Base-by-base conservation (phyloP, 176 grass and related monocot genomes). In the Bothriochloa decipiens region DNA sequence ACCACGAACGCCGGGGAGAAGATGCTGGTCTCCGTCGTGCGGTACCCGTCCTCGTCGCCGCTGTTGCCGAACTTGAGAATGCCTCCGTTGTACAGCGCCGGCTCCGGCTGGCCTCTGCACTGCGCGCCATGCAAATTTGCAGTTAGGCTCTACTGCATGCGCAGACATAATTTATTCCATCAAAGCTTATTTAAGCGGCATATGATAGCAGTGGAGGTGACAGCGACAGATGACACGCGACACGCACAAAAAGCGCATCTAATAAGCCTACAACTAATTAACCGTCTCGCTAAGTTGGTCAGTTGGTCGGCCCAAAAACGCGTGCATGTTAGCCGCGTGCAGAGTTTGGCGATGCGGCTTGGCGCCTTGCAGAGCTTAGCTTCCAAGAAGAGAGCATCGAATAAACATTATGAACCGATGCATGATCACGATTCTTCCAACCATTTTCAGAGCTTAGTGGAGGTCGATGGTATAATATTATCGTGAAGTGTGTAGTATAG, bases 81-180 rank as follows among this genome's bases (percentile, higher is more conserved):
- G 61, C 96, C 96, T 20, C 96, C 96, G 89, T 94, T 84, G 83
- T 99, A 99, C 33, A 92, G 91, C 82, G 93, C 92, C 77, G 91
- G 89, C 49, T 98, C 93, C 80, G 96, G 93, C 74, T 85, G 73
- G 75, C 72, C 70, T 79, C 83, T 93, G 93, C 96, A 98, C 96
- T 98, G 83, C 67, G 84, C 83, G 26, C 13, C 86, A 68, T 49
- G 81, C 6, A 53, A 66, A 33, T n/a, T 5, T 9, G 22, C 52
- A 65, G 13, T 77, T 36, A 82, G 40, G 10, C 18, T 27, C 71
- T 32, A 1, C 36, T 33, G 23, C 25, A 57, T 46, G 25, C 81
- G 65, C 80, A 25, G 20, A 41, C 22, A 18, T 11, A 8, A 28
- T 3, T 79, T 62, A 45, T 28, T 65, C 18, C 29, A 45, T 42